Evolutionary conservation across 2,329 filamentous ascomycete species (phyloP), one percentile per base, ranked within the genome.

Genomic region (Stemphylium lycopersici): DNA sequence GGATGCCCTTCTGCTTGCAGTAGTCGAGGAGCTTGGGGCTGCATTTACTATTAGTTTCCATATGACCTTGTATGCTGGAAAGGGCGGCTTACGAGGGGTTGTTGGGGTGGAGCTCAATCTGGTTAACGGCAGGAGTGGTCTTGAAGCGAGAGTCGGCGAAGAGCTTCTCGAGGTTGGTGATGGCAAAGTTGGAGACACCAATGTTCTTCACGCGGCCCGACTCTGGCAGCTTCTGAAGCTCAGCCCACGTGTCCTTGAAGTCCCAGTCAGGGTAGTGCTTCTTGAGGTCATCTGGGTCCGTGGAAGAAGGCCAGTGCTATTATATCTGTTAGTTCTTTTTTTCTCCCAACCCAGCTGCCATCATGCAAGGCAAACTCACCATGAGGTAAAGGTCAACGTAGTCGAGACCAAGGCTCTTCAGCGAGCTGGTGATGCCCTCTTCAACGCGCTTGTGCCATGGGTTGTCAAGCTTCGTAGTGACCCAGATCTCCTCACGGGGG

Each of bases 381-480:
- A 91, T 89, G 53, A 90, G 79, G 71, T 84, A 89, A 10, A 90
- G 78, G 69, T 90, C 87, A 52, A 90, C 78, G 69, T 90, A 90
- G 54, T 87, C 86, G 34, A 87, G 77, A 11, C 80, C 82, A 65
- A 89, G 81, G 66, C 86, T 81, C 68, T 86, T 81, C 47, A 89
- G 78, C 37, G 86, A 86, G 36, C 83, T 80, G 58, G 83, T 79
- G 42, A 86, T 81, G 58, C 86, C 87, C 59, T 81, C 76, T 55
- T 83, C 78, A 13, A 90, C 88, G 29, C 72, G 69, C 61, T 74
- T 72, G 78, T 92, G 89, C 83, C 87, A 89, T 45, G 87, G 83
- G 82, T 93, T 92, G 81, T 90, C 85, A 48, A 93, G 84, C 83
- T 95, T 96, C 66, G 90, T 91, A 47, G 90, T 93, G 57, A 93